phyloP scores from a whole-genome alignment of 805 yeast genomes.

The Wickerhamomyces xylosicus region DNA sequence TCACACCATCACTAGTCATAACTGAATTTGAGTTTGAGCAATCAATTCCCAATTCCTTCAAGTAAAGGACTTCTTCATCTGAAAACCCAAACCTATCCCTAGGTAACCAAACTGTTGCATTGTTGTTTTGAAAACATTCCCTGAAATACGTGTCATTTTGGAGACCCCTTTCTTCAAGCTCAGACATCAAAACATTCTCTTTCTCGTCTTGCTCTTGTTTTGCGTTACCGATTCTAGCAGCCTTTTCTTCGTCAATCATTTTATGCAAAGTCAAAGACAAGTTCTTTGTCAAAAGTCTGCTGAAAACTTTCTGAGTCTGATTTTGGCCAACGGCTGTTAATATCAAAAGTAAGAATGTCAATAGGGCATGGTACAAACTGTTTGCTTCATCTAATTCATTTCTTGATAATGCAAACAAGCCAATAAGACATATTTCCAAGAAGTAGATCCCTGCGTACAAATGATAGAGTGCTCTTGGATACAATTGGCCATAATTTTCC shows the following conservation, averaged over 20 bases:
- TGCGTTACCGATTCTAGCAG: neutral
- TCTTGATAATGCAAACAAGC: slow-evolving; percentile 56
- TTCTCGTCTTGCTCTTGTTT: neutral
- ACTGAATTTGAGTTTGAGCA: slow-evolving; percentile 11
- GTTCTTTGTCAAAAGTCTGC: slow-evolving; percentile 21
- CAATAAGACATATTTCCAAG: slow-evolving; percentile 68
- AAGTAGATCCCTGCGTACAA: slow-evolving; percentile 76
- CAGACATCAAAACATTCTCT: neutral
- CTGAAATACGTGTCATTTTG: slow-evolving; percentile 17
- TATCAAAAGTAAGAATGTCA: slow-evolving; percentile 41
- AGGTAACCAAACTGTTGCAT: slow-evolving; percentile 17
- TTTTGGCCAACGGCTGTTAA: slow-evolving; percentile 50
- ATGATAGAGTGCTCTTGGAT: slow-evolving; percentile 68
- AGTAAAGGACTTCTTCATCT: slow-evolving; percentile 6
- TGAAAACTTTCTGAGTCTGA: slow-evolving; percentile 34
- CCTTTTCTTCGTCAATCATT: neutral
- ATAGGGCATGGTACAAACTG: slow-evolving; percentile 37
- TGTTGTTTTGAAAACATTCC: slow-evolving; percentile 15
- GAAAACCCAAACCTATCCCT: slow-evolving; percentile 11
- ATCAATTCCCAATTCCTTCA: slow-evolving; percentile 16
- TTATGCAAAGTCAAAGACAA: slow-evolving; percentile 23
- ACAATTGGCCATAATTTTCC: slow-evolving; percentile 61
- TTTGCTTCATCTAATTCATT: slow-evolving; percentile 33
- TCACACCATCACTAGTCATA: slow-evolving; percentile 15
- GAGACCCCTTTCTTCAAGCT: neutral